These are phyloP conservation scores for Nicotiana paniculata DNA, from an alignment of 257 asterid genomes.

Conservation along the genomic window DNA sequence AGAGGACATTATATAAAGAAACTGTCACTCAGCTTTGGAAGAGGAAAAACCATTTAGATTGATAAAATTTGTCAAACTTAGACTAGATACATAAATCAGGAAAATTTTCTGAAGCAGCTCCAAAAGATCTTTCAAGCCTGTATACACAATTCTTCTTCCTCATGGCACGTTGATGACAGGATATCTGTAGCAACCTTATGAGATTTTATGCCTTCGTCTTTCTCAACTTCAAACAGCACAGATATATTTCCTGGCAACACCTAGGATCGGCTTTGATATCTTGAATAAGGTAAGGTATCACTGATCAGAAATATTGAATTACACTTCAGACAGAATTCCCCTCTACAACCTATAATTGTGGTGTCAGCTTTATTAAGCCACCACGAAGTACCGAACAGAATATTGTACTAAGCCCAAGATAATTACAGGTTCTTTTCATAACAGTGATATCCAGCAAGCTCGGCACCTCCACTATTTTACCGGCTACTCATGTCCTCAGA, in stretches of 20 bases:
- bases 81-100: neutral
- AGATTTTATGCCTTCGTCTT: neutral
- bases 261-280: neutral
- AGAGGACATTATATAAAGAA: neutral
- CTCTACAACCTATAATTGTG: neutral
- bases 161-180: neutral
- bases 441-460: neutral
- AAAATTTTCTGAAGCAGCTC: neutral
- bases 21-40: neutral
- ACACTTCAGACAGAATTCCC: neutral
- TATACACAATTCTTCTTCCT: neutral
- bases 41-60: neutral
- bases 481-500: neutral
- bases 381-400: too few relatives aligned
- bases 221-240: neutral
- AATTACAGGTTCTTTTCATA: too few relatives aligned
- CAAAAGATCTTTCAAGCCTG: neutral
- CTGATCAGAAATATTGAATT: neutral
- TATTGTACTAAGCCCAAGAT: neutral
- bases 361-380: neutral
- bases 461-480: neutral
- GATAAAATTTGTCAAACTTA: neutral
- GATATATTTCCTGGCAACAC: neutral
- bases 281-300: neutral
- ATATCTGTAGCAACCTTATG: neutral